phyloP scores from a whole-genome alignment of 2,329 filamentous ascomycete genomes.

The Phialophora tarda region DNA sequence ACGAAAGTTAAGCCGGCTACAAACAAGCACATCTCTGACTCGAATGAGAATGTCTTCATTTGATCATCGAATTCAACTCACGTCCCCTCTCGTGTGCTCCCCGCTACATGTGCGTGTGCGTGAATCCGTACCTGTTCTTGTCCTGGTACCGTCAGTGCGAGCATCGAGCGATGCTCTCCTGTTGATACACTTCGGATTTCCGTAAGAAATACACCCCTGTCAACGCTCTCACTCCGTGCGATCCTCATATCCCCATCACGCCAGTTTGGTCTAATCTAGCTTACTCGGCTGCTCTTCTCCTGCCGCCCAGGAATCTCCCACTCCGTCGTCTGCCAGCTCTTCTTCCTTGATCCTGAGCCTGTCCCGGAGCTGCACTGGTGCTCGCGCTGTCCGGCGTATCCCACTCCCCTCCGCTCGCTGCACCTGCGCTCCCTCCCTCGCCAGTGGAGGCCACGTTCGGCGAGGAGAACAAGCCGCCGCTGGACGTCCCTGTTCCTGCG shows the following conservation, averaged over 20 bases:
- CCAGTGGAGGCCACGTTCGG: neutral
- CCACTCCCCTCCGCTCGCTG: conserved; percentile 15
- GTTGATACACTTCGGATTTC: too few species aligned
- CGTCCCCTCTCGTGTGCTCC: neutral
- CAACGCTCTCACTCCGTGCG: too few species aligned
- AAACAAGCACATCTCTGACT: neutral
- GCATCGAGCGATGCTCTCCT: too few species aligned
- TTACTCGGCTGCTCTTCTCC: conserved; percentile 20
- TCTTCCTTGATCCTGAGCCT: conserved; percentile 1
- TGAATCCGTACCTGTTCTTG: neutral
- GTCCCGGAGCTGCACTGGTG: neutral
- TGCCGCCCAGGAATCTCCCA: conserved; percentile 27
- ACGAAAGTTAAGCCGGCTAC: neutral
- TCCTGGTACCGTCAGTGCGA: neutral
- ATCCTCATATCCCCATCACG: neutral
- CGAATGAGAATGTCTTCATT: neutral
- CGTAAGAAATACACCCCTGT: neutral
- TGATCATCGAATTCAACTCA: neutral
- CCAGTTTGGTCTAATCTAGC: neutral
- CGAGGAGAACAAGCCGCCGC: conserved; percentile 31
- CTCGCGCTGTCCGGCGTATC: conserved; percentile 21
- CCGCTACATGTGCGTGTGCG: neutral
- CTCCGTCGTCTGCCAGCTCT: conserved; percentile 22
- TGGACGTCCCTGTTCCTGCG: conserved; percentile 2
- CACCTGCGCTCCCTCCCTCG: neutral